Conservation (phyloP, 2,329 filamentous ascomycete species). For the Aureobasidium sp. region DNA sequence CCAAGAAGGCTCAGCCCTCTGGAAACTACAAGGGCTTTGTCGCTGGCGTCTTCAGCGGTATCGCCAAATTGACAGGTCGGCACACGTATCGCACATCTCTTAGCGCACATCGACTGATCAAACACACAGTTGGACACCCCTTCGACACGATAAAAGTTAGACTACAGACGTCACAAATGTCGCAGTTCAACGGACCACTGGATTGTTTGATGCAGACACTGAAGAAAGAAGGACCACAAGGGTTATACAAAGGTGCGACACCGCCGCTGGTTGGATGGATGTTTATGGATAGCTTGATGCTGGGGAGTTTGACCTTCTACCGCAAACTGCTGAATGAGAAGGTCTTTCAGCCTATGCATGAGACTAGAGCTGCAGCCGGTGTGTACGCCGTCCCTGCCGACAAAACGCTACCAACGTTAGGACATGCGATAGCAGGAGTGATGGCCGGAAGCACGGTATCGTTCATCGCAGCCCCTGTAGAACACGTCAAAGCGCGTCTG, state of each 20-base stretch:
- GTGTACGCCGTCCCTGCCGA: conserved; percentile 14
- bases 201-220: conserved; percentile 80
- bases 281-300: conserved; percentile 92
- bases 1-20: conserved; percentile 19
- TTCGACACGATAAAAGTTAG: conserved; percentile 98
- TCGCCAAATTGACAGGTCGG: conserved; percentile 78
- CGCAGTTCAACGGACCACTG: conserved; percentile 75
- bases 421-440: conserved; percentile 81
- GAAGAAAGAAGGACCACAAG: conserved; percentile 71
- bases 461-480: conserved; percentile 86
- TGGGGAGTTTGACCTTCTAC: conserved; percentile 86
- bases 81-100: conserved; percentile 8
- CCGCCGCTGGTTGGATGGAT: conserved; percentile 95
- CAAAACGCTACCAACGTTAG: conserved; percentile 59
- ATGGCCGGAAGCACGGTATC: conserved; percentile 83
- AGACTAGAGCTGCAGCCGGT: conserved; percentile 24
- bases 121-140: conserved; percentile 47
- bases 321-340: conserved; percentile 73
- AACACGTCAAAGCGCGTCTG: conserved; percentile 88
- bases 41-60: conserved; percentile 88
- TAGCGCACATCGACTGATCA: background rate
- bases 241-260: conserved; percentile 81
- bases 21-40: conserved; percentile 89
- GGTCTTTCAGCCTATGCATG: conserved; percentile 53
- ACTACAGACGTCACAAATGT: conserved; percentile 70